Evolutionary conservation across 192 early-diverging fungal species (phyloP).

Genomic region (Dissophora globulifera): DNA sequence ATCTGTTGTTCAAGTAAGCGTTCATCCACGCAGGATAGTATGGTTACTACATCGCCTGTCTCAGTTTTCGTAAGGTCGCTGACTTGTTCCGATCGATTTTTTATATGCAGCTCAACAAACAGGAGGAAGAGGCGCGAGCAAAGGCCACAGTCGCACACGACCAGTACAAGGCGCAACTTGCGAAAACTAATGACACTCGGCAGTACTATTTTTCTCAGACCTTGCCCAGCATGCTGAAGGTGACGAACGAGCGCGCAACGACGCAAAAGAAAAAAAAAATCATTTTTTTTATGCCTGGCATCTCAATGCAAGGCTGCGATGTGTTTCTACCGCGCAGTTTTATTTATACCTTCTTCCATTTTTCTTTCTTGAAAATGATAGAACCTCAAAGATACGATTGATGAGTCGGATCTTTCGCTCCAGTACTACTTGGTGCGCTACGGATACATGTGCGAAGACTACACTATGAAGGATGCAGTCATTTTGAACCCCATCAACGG

Average conservation of each 20-base stretch:
- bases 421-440: conserved; percentile 85
- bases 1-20: conserved; percentile 67
- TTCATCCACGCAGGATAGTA: background rate
- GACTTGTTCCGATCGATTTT: background rate
- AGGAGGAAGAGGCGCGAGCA: conserved; percentile 88
- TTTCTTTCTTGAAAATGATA: too few species aligned
- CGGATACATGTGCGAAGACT: conserved; percentile 80
- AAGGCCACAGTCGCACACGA: conserved; percentile 87
- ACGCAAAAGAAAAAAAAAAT: background rate
- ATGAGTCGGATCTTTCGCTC: conserved; percentile 85
- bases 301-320: background rate
- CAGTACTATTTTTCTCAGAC: conserved; percentile 82
- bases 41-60: too few species aligned
- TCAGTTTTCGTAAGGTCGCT: too few species aligned
- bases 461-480: conserved; percentile 65
- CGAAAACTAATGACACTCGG: conserved; percentile 77
- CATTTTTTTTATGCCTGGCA: background rate
- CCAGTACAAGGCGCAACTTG: conserved; percentile 84
- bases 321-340: conserved; percentile 35
- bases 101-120: conserved; percentile 68
- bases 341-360: too few species aligned
- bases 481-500: conserved; percentile 47
- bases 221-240: conserved; percentile 85
- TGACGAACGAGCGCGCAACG: conserved; percentile 30
- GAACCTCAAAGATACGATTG: conserved; percentile 82